Evolutionary conservation across 371 early-diverging fungal genomes (phyloP).

Genomic region (Apophysomyces trapeziformis): DNA sequence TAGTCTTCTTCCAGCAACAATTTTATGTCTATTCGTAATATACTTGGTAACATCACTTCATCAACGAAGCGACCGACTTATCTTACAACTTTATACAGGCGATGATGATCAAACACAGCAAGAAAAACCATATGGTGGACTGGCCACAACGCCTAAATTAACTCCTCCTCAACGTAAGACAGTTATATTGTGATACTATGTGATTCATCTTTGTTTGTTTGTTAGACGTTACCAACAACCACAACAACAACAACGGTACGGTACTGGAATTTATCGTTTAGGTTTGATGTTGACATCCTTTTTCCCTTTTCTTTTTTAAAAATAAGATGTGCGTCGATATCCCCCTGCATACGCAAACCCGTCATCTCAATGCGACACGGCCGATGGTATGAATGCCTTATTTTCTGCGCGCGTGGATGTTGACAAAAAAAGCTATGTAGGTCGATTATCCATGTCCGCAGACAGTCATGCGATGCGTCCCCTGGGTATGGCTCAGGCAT

Average conservation of each 20-base stretch:
- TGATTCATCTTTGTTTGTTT: background rate
- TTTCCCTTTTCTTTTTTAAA: background rate
- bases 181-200: background rate
- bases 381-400: slow-evolving; percentile 5
- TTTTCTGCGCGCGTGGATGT: slow-evolving; percentile 4
- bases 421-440: slow-evolving; percentile 6
- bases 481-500: slow-evolving; percentile 8
- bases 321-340: slow-evolving; percentile 1
- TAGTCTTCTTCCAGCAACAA: slow-evolving; percentile 16
- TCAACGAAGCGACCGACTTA: background rate
- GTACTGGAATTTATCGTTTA: background rate
- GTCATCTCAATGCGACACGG: slow-evolving; percentile 6
- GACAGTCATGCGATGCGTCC: slow-evolving; percentile 6
- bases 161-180: slow-evolving; percentile 5
- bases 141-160: slow-evolving; percentile 3
- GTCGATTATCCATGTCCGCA: background rate
- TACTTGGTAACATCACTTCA: slow-evolving; percentile 30
- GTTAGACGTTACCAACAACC: background rate
- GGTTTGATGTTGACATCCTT: background rate
- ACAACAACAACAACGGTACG: background rate
- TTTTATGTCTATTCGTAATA: slow-evolving; percentile 43
- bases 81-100: slow-evolving; percentile 10
- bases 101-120: slow-evolving; percentile 6
- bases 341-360: slow-evolving; percentile 4
- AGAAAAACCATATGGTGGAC: slow-evolving; percentile 15